Base-by-base conservation (phyloP, 192 early-diverging fungal species). In the Backusella luteola region DNA sequence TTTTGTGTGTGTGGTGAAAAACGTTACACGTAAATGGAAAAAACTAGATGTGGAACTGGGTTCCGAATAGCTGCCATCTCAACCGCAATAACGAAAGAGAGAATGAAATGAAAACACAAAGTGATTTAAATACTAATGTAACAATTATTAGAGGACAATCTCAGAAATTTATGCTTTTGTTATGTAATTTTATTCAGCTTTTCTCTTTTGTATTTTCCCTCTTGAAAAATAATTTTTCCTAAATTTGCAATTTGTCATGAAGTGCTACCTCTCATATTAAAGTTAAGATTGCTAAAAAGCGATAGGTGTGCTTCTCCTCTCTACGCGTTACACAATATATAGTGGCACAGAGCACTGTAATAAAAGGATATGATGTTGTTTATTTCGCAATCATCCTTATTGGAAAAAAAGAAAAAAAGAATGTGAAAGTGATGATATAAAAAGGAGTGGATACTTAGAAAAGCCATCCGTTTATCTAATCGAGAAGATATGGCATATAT, bases 11-110 rank as follows among this genome's bases (percentile, higher is more conserved):
- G 46, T 49, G 46, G 46, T 49, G 56, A 4, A 63, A 1, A 23
- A 14, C n/a, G 56, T 63, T 63, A 63, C 56, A 63, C 56, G 9
- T 63, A 63, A 63, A 29, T n/a, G 56, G 56, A 29, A 63, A 14
- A 63, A 63, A 29, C 56, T 63, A 26, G 56, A 63, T 29, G 56
- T 63, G 56, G 56, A 63, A 63, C 56, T 29, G 56, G 56, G 56
- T 63, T 63, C 56, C 56, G 56, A 53, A 14, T 63, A 23, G 23
- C 56, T 63, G 21, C 56, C 56, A 63, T 63, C 21, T 63, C 56
- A 63, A 63, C 56, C 56, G 9, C 26, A 63, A 63, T 29, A 26
- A 63, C 19, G 19, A 49, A 49, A 49, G 46, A 63, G 56, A 63
- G 23, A 29, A 63, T 56, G 21, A 59, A 59, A 23, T 23, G 11